A percentile compares a stretch with the other conserved stretches of the same genome.
Conservation (phyloP, 768 basidiomycete genomes). For the Leucosporidium creatinivorum region DNA sequence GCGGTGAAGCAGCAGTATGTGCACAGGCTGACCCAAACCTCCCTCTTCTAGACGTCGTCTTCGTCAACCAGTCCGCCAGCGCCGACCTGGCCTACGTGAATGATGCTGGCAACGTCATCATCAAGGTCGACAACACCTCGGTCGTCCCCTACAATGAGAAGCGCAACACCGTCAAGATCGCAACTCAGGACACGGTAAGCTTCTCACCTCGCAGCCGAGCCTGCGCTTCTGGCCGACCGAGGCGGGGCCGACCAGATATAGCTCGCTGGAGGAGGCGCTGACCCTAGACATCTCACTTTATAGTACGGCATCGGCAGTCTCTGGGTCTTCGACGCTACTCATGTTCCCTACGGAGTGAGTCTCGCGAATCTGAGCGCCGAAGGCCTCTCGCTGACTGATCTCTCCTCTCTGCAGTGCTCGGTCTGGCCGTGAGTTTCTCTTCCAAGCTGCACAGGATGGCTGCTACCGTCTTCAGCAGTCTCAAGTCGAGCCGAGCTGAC, state of each 20-base stretch:
- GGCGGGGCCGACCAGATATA: too few species aligned
- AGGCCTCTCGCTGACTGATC: neutral
- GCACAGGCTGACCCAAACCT: neutral
- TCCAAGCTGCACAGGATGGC: too few species aligned
- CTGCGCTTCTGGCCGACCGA: too few species aligned
- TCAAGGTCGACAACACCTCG: slow-evolving; percentile 27
- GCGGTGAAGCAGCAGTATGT: too few species aligned
- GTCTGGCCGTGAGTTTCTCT: slow-evolving; percentile 25
- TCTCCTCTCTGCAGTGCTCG: slow-evolving; percentile 39
- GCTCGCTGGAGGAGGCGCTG: too few species aligned
- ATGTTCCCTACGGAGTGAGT: slow-evolving; percentile 48
- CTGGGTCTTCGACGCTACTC: slow-evolving; percentile 34
- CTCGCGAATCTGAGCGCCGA: neutral
- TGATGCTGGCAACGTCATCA: neutral
- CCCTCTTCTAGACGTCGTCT: slow-evolving; percentile 9
- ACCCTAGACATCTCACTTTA: too few species aligned
- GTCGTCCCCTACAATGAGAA: slow-evolving; percentile 31
- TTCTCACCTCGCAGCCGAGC: too few species aligned
- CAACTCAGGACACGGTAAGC: slow-evolving; percentile 15
- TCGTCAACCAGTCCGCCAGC: slow-evolving; percentile 15
- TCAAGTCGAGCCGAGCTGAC: neutral
- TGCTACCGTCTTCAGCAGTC: too few species aligned
- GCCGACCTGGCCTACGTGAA: slow-evolving; percentile 22
- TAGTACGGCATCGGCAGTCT: slow-evolving; percentile 21
- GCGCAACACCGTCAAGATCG: slow-evolving; percentile 36